phyloP scores from a whole-genome alignment of 73 alveolate genomes.

The Loxodes magnus region DNA sequence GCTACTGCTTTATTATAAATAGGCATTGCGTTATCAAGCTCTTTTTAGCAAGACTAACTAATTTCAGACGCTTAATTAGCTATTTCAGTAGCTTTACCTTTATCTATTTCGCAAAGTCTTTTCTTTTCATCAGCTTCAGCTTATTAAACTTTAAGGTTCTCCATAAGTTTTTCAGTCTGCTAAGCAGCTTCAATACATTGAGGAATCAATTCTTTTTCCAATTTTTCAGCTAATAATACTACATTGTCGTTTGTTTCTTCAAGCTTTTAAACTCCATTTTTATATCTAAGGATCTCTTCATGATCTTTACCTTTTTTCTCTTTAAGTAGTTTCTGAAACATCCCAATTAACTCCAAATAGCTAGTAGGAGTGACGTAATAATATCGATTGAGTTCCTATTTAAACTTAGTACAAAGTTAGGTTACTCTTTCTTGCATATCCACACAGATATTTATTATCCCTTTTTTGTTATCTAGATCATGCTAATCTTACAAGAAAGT shows the following conservation, averaged over 20 bases:
- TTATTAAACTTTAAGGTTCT: constrained; percentile 32
- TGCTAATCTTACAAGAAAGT: constrained; percentile 74
- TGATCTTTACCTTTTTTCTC: constrained; percentile 60
- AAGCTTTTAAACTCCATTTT: constrained; percentile 78
- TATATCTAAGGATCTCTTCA: constrained; percentile 33
- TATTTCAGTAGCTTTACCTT: constrained; percentile 30
- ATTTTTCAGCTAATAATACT: constrained; percentile 57
- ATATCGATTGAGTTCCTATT: constrained; percentile 84
- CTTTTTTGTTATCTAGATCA: constrained; percentile 40
- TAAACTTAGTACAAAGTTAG: constrained; percentile 58
- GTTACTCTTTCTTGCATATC: constrained; percentile 96
- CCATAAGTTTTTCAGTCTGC: constrained; percentile 33
- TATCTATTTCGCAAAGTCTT: constrained; percentile 32
- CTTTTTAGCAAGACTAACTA: constrained; percentile 55
- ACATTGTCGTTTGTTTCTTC: constrained; percentile 72
- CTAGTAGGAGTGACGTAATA: constrained; percentile 97
- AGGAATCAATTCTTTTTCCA: constrained; percentile 78
- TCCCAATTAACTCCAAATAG: constrained; percentile 89
- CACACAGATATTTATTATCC: constrained; percentile 85
- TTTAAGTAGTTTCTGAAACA: constrained; percentile 79
- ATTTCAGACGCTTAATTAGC: constrained; percentile 53
- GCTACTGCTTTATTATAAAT: constrained; percentile 90
- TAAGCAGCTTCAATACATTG: constrained; percentile 52
- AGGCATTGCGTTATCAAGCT: constrained; percentile 95
- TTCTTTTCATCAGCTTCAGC: constrained; percentile 47